Evolutionary conservation across 441 rosid genomes (phyloP).

Genomic region (Adansonia rubrostipa): DNA sequence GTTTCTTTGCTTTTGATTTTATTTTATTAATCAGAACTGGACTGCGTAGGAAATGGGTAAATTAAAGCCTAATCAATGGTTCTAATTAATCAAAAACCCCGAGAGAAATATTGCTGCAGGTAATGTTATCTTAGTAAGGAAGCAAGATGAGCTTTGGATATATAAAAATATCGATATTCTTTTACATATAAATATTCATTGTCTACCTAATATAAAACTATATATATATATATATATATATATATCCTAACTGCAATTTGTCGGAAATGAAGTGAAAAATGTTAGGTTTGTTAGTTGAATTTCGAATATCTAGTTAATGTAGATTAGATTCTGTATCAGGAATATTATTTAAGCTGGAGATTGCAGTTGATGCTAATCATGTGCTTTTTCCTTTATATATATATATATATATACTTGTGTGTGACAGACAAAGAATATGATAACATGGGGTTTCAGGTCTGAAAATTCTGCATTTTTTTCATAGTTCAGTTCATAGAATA

Average conservation of each 20-base stretch:
- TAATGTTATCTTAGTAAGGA: not conserved
- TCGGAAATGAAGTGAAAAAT: constrained; percentile 9
- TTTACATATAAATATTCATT: not conserved
- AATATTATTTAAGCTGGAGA: constrained; percentile 14
- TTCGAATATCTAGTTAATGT: constrained; percentile 27
- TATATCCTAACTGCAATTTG: not conserved
- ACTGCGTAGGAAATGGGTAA: not conserved
- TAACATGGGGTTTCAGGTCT: constrained; percentile 39
- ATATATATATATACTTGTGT: not conserved
- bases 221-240: not conserved
- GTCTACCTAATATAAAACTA: no score
- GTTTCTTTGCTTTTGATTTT: no score
- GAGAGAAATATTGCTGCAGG: not conserved
- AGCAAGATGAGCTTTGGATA: not conserved
- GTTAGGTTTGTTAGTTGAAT: constrained; percentile 26
- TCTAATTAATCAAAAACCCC: not conserved
- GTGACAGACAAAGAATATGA: constrained; percentile 18
- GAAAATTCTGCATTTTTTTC: constrained; percentile 10
- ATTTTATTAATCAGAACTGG: no score
- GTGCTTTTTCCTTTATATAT: constrained; percentile 5
- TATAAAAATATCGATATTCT: not conserved
- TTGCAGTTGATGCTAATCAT: constrained; percentile 27
- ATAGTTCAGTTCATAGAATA: constrained; percentile 13
- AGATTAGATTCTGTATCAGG: constrained; percentile 40
- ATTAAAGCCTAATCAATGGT: not conserved